These are phyloP conservation scores for Escallonia herrerae DNA, from an alignment of 129 eudicot genomes.

Conservation along the genomic window DNA sequence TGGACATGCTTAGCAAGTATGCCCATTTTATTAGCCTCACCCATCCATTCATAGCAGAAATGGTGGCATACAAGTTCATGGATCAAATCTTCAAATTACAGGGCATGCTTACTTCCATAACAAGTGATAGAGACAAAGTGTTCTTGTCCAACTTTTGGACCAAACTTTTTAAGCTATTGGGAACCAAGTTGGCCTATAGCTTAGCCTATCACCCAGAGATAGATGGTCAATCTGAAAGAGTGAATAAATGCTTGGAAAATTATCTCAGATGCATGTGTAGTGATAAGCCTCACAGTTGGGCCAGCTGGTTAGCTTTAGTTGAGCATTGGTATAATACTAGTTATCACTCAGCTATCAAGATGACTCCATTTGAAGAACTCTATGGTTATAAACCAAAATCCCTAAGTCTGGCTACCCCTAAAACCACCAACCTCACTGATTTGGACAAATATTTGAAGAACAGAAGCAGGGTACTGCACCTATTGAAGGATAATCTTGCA, in stretches of 20 bases:
- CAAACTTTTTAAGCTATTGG: neutral
- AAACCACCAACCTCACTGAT: no score
- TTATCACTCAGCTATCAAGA: neutral
- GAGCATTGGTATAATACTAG: constrained; percentile 12
- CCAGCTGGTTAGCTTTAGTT: neutral
- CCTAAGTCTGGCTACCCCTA: no score
- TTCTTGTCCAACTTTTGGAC: constrained; percentile 13
- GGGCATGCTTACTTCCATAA: neutral
- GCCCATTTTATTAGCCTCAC: constrained; percentile 7
- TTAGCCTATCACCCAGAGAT: no score
- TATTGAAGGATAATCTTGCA: no score
- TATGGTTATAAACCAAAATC: neutral
- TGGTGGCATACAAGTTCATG: no score
- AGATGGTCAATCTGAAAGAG: no score
- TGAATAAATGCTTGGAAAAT: neutral
- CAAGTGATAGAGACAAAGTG: neutral
- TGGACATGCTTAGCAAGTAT: no score
- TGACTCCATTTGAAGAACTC: no score
- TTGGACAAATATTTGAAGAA: no score
- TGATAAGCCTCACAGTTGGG: no score
- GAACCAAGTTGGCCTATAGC: neutral
- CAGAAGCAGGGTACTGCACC: no score
- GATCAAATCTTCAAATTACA: no score
- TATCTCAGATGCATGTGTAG: neutral
- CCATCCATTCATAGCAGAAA: neutral